Evolutionary conservation across 116 monocot species (phyloP), one percentile per base, ranked within the genome.

Genomic region (Iris pallida): DNA sequence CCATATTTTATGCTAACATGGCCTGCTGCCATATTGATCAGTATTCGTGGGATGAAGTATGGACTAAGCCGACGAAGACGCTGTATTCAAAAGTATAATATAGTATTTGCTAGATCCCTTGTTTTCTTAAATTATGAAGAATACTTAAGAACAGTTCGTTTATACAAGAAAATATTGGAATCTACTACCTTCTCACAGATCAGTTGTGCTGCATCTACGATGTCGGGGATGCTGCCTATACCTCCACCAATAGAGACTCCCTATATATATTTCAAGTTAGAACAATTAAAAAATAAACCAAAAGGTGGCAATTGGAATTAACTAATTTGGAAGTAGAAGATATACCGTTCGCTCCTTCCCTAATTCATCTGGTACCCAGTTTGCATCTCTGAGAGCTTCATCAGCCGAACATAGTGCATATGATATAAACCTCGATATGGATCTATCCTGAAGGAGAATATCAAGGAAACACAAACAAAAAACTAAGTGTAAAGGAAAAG

Each of bases 1-100:
- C 97, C 97, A 85, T 97, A 97, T 78, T 87, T 97, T 78, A 97
- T 97, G 90, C 97, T 92, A 17, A 97, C 87, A 75, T 97, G 97
- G 30, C 97, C 97, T 12, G 97, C 85, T 65, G 97, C 92, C 97
- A 97, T 92, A 79, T 97, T 97, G 71, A 97, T 85, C 76, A 97
- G 69, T 79, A 97, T 97, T 48, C 85, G 76, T 30, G 97, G 92
- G 61, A 92, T 75, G 64, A 97, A 97, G 75, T 77, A 97, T 55
- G 97, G 92, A 64, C 97, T 92, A 45, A 97, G 85, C 43, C 86
- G 81, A 45, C 90, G 90, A 45, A 97, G 43, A 57, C 63, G 87
- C 92, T 97, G 85, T 77, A 57, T 55, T 59, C 42, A 53, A 68
- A 71, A 73, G 68, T 47, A 76, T 56, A 75, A 63, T 47, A 63